Conservation (phyloP, 306 rosid genomes). For the Trifolium dubium region DNA sequence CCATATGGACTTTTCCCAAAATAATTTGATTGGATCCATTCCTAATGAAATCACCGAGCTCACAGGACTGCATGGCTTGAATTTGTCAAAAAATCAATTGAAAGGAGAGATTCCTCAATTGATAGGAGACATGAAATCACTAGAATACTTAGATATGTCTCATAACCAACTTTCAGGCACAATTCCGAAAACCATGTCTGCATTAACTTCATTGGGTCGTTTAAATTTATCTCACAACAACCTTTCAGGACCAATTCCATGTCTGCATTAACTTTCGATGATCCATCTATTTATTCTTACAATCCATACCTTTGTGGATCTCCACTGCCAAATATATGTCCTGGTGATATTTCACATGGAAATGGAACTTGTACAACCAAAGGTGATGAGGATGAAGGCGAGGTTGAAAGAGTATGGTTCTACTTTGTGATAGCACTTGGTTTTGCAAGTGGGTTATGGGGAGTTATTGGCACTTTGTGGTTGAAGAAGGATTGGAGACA, state of each 20-base stretch:
- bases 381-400: conserved; percentile 14
- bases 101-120: conserved; percentile 23
- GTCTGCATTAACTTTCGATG: neutral
- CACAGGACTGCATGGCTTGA: conserved; percentile 4
- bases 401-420: conserved; percentile 24
- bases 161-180: conserved; percentile 35
- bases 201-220: conserved; percentile 8
- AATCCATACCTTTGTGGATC: conserved; percentile 39
- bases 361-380: neutral
- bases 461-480: conserved; percentile 9
- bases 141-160: conserved; percentile 40
- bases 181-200: conserved; percentile 31
- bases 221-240: conserved; percentile 34
- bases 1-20: conserved; percentile 33
- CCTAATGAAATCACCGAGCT: conserved; percentile 19
- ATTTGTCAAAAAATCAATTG: conserved; percentile 32
- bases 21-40: conserved; percentile 29
- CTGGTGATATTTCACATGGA: neutral
- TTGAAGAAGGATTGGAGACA: conserved; percentile 37
- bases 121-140: conserved; percentile 23
- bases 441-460: conserved; percentile 35
- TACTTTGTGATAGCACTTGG: conserved; percentile 32
- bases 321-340: conserved; percentile 6
- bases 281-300: conserved; percentile 14
- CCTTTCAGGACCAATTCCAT: conserved; percentile 37